These are phyloP conservation scores for Aaosphaeria arxii DNA, from an alignment of 2,329 filamentous ascomycete species.

Conservation along the genomic window DNA sequence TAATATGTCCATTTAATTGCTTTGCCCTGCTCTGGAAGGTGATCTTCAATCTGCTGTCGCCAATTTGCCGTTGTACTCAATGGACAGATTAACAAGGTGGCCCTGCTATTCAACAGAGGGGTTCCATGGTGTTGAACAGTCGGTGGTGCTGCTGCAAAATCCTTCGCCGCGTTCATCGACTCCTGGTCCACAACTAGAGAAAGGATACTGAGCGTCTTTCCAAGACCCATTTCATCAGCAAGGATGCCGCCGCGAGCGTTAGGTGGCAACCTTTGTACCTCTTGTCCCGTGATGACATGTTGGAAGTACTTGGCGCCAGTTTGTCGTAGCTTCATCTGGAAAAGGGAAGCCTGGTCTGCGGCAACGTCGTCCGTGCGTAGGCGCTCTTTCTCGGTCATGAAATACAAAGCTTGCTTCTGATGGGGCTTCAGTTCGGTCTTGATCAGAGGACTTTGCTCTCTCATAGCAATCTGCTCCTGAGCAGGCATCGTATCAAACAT, in stretches of 20 bases:
- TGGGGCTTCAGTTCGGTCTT: conserved; percentile 71
- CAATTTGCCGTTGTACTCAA: conserved; percentile 91
- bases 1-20: conserved; percentile 74
- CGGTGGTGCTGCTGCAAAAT: conserved; percentile 59
- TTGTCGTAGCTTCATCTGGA: conserved; percentile 61
- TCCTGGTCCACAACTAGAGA: conserved; percentile 63
- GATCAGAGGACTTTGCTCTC: conserved; percentile 63
- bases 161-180: conserved; percentile 59
- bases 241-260: conserved; percentile 45
- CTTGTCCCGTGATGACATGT: conserved; percentile 76
- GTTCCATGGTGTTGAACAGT: conserved; percentile 20
- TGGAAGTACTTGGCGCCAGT: conserved; percentile 64
- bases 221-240: conserved; percentile 52
- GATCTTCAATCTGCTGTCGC: conserved; percentile 86
- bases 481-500: conserved; percentile 84
- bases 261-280: conserved; percentile 30
- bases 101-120: conserved; percentile 62
- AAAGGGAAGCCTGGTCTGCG: conserved; percentile 68
- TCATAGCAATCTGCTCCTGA: conserved; percentile 70
- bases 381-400: conserved; percentile 78
- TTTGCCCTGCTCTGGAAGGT: conserved; percentile 59
- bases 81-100: conserved; percentile 84
- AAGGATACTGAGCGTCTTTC: conserved; percentile 70
- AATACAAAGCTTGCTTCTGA: conserved; percentile 86
- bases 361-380: conserved; percentile 60